A percentile compares a stretch with the other conserved stretches of the same genome.
phyloP scores from a whole-genome alignment of 2,329 filamentous ascomycete genomes.

The Aspergillus brasiliensis region DNA sequence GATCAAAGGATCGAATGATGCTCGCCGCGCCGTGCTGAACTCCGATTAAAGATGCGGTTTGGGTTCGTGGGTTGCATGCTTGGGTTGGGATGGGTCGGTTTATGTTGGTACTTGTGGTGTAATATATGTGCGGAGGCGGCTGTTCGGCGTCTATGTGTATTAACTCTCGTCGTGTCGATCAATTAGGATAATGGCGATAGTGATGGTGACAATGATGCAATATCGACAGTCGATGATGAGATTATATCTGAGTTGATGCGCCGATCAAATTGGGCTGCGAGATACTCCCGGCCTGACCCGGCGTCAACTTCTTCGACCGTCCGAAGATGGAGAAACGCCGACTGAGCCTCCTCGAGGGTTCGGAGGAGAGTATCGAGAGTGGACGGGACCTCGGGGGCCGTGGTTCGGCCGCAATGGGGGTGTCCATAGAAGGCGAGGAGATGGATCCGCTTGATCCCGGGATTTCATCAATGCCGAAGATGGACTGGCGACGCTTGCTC shows the following conservation, averaged over 20 bases:
- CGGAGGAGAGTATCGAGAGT: constrained; percentile 30
- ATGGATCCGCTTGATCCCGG: constrained; percentile 13
- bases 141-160: background rate
- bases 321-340: constrained; percentile 31
- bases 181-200: background rate
- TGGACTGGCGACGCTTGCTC: constrained; percentile 30
- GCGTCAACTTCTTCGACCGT: constrained; percentile 17
- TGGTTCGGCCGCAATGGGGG: constrained; percentile 16
- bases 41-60: constrained; percentile 6
- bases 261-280: constrained; percentile 39
- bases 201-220: constrained; percentile 5
- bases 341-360: constrained; percentile 28
- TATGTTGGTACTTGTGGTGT: background rate
- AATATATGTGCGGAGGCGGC: background rate
- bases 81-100: background rate
- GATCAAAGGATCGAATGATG: constrained; percentile 6
- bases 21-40: constrained; percentile 7
- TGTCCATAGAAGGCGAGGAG: constrained; percentile 15
- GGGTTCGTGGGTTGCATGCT: background rate
- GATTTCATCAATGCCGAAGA: constrained; percentile 19
- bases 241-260: constrained; percentile 30
- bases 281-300: constrained; percentile 26
- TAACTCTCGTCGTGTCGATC: background rate
- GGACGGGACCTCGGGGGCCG: constrained; percentile 23
- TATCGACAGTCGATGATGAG: constrained; percentile 12